Percentiles rank a stretch among this genome's conserved stretches.
Conservation (phyloP, 331 rosid species). For the Acacia pycnantha region DNA sequence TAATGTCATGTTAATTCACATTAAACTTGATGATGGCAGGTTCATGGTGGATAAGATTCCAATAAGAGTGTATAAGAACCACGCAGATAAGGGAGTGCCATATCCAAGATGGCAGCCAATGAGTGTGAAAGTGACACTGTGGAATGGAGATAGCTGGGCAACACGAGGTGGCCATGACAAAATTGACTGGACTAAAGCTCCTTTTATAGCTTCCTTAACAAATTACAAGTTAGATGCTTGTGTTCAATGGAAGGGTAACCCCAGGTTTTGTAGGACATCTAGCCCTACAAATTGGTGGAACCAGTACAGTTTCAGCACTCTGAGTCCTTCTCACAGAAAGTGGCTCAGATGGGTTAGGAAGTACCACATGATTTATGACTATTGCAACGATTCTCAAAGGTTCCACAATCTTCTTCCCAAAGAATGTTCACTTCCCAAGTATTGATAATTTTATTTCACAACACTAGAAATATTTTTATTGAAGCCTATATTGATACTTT, state of each 20-base stretch:
- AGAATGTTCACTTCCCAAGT: slow-evolving; percentile 87
- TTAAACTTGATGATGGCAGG: slow-evolving; percentile 32
- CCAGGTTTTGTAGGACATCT: slow-evolving; percentile 77
- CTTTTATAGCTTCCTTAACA: slow-evolving; percentile 70
- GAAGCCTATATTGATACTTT: not conserved
- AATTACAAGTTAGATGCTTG: slow-evolving; percentile 76
- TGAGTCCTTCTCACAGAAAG: slow-evolving; percentile 59
- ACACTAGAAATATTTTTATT: not conserved
- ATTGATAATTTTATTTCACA: slow-evolving; percentile 26
- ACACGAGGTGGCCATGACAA: slow-evolving; percentile 90
- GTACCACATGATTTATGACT: slow-evolving; percentile 79
- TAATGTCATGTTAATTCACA: not conserved
- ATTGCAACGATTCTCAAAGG: slow-evolving; percentile 67
- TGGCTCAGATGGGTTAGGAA: slow-evolving; percentile 85
- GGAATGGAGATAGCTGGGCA: slow-evolving; percentile 93
- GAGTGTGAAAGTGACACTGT: slow-evolving; percentile 72
- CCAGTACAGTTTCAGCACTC: slow-evolving; percentile 43
- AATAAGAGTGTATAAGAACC: slow-evolving; percentile 83
- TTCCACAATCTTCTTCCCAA: slow-evolving; percentile 74
- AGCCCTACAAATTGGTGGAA: slow-evolving; percentile 83
- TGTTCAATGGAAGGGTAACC: slow-evolving; percentile 66
- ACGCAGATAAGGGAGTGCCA: slow-evolving; percentile 78
- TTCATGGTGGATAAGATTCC: slow-evolving; percentile 88
- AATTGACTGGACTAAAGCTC: slow-evolving; percentile 81
- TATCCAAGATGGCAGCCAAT: slow-evolving; percentile 91